Base-by-base conservation (phyloP, 2,329 filamentous ascomycete species). In the Epichloe scottii region DNA sequence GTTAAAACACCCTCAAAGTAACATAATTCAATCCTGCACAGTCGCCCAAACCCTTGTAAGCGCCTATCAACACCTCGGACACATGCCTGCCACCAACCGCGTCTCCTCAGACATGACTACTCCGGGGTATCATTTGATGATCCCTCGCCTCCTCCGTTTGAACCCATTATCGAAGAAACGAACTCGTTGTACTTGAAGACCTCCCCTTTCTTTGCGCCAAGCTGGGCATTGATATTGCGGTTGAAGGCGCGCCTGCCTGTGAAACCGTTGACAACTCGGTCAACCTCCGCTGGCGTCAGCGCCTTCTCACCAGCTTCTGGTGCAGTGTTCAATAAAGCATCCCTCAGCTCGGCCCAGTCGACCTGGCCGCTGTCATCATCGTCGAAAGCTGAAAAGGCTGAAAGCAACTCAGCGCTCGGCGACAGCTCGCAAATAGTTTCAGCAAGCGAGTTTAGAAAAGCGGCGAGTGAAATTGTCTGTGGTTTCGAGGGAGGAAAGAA, bases 181-280 rank as follows among this genome's bases (percentile, higher is more conserved):
- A 97, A 97, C 53, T 98, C 93, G 55, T 88, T 82, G 64, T 97
- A 98, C 61, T 83, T 81, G 68, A 98, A 97, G 0, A 97, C 89
- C 54, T 97, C 91, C 1, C 87, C 88, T 55, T 85, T 77, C 62
- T 83, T 85, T 10, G 67, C 61, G 52, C 76, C 68, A 62, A 83
- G 56, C 54, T 79, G 68, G 55, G 72, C 64, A 60, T 68, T 65
- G 65, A 71, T 72, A 60, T 67, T 73, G 59, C 84, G 87, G 45
- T 82, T 86, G 67, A 97, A 95, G 0, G 87, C 89, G 54, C 88
- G 78, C 52, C 89, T 77, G 0, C 88, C 87, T 3, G 85, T 87
- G 67, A 95, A 98, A 0, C 89, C 90, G 52, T 78, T 81, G 58
- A 97, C 78, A n/a, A 95, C 85, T 63, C 84, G 83, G 62, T 96